Percentiles rank a stretch among this genome's conserved stretches.
These are phyloP conservation scores for Geotrichum citri-aurantii DNA, from an alignment of 1,139 yeast genomes.

Conservation along the genomic window DNA sequence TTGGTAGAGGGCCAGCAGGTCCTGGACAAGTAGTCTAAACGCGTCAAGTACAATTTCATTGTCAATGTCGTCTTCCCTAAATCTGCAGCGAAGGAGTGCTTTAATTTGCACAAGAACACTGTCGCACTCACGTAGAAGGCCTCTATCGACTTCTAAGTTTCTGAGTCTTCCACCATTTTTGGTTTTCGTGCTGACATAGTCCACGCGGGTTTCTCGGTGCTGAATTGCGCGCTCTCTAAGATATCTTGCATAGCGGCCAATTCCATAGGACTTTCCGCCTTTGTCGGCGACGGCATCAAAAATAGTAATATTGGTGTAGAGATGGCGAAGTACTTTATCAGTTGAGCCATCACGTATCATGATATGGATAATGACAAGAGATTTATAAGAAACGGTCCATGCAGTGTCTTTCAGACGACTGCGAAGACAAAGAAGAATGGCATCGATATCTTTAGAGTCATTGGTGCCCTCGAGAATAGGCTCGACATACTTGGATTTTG, in stretches of 20 bases:
- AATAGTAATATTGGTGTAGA: slow-evolving; percentile 54
- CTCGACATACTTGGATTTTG: slow-evolving; percentile 90
- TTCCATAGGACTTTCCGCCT: slow-evolving; percentile 52
- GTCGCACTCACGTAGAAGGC: slow-evolving; percentile 76
- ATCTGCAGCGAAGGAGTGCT: slow-evolving; percentile 66
- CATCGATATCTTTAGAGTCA: slow-evolving; percentile 53
- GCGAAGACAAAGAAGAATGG: slow-evolving; percentile 61
- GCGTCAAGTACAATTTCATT: slow-evolving; percentile 82
- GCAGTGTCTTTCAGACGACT: slow-evolving; percentile 66
- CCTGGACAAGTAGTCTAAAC: slow-evolving; percentile 81
- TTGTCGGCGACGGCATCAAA: slow-evolving; percentile 43
- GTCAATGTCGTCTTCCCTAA: slow-evolving; percentile 62
- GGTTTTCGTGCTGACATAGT: slow-evolving; percentile 61
- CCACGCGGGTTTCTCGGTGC: slow-evolving; percentile 57
- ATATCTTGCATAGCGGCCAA: slow-evolving; percentile 68
- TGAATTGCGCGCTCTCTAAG: slow-evolving; percentile 64
- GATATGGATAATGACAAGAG: slow-evolving; percentile 77
- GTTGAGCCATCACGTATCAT: slow-evolving; percentile 89
- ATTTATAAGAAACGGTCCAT: slow-evolving; percentile 82
- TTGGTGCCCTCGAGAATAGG: slow-evolving; percentile 81
- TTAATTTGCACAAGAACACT: slow-evolving; percentile 78
- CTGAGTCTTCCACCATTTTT: slow-evolving; percentile 56
- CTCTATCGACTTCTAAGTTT: slow-evolving; percentile 64
- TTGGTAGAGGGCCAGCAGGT: slow-evolving; percentile 77
- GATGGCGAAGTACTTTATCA: slow-evolving; percentile 61